Conservation (phyloP, 2,329 filamentous ascomycete genomes). For the Eurotiales sp. region DNA sequence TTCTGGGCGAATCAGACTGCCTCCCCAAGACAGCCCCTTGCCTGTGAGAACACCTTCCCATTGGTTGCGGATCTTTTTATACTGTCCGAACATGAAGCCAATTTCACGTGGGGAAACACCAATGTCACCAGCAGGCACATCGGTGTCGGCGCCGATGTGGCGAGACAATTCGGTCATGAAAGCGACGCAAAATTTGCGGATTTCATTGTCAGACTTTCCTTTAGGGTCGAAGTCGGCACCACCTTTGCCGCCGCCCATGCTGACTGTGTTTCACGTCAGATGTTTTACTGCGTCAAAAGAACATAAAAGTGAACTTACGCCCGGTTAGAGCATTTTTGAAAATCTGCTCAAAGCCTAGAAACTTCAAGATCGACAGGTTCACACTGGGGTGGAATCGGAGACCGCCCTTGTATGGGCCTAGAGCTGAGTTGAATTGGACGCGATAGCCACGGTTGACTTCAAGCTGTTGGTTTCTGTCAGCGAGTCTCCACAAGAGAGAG, state of each 20-base stretch:
- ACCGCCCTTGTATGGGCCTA: conserved; percentile 97
- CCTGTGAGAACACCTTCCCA: conserved; percentile 97
- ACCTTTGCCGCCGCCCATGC: conserved; percentile 97
- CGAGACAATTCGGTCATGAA: conserved; percentile 96
- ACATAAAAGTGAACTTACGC: conserved; percentile 53
- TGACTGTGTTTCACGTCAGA: conserved; percentile 50
- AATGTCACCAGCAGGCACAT: conserved; percentile 96
- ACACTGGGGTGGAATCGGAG: conserved; percentile 84
- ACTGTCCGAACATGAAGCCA: conserved; percentile 90
- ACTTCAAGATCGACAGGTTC: conserved; percentile 75
- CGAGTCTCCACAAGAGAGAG: background rate
- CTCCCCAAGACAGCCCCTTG: conserved; percentile 91
- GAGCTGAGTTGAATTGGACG: conserved; percentile 96
- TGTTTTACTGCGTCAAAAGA: background rate
- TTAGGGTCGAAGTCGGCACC: conserved; percentile 98
- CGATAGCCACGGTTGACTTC: conserved; percentile 94
- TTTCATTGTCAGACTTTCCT: conserved; percentile 96
- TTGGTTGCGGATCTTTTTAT: conserved; percentile 80
- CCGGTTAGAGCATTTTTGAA: conserved; percentile 99
- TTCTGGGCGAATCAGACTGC: conserved; percentile 89
- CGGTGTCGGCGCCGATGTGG: conserved; percentile 94
- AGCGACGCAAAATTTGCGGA: conserved; percentile 90
- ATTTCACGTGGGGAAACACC: conserved; percentile 90
- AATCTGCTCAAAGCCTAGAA: conserved; percentile 98
- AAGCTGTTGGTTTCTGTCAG: conserved; percentile 44